A percentile compares a stretch with the other conserved stretches of the same genome.
Evolutionary conservation across 306 rosid species (phyloP).

Genomic region (Abrus pulchellus): DNA sequence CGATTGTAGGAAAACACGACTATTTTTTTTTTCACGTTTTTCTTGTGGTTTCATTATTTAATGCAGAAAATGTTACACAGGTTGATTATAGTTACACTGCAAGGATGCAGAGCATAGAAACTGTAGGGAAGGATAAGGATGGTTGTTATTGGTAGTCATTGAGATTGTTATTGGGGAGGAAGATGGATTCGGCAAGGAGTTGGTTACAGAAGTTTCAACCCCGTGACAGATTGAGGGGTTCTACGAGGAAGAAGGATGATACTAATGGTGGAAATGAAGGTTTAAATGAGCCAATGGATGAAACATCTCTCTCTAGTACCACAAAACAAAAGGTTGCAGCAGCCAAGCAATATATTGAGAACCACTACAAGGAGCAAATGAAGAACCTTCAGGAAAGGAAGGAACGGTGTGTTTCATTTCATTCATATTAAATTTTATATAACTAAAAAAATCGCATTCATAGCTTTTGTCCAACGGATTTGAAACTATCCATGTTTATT

Average conservation of each 20-base stretch:
- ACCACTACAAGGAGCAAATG: constrained; percentile 97
- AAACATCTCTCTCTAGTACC: constrained; percentile 64
- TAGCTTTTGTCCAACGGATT: too few species aligned
- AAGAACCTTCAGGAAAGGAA: constrained; percentile 89
- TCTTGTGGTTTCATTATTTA: neutral
- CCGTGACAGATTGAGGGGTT: constrained; percentile 68
- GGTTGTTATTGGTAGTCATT: constrained; percentile 39
- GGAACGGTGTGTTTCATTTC: constrained; percentile 67
- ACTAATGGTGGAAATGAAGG: constrained; percentile 51
- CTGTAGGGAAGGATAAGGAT: constrained; percentile 28
- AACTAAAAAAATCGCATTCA: too few species aligned
- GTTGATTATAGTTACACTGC: neutral
- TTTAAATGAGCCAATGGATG: constrained; percentile 52
- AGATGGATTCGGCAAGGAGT: constrained; percentile 94
- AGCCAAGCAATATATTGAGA: constrained; percentile 95
- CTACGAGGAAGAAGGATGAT: constrained; percentile 66
- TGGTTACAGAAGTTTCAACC: constrained; percentile 94
- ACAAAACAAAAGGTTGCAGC: constrained; percentile 93
- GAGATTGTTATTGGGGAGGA: neutral
- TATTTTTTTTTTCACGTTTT: neutral
- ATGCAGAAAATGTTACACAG: constrained; percentile 14
- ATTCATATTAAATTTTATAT: neutral
- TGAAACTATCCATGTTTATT: too few species aligned
- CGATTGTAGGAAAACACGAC: neutral
- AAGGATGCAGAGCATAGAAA: constrained; percentile 7